phyloP scores from a whole-genome alignment of 306 rosid species.

The Ziziphus jujuba region DNA sequence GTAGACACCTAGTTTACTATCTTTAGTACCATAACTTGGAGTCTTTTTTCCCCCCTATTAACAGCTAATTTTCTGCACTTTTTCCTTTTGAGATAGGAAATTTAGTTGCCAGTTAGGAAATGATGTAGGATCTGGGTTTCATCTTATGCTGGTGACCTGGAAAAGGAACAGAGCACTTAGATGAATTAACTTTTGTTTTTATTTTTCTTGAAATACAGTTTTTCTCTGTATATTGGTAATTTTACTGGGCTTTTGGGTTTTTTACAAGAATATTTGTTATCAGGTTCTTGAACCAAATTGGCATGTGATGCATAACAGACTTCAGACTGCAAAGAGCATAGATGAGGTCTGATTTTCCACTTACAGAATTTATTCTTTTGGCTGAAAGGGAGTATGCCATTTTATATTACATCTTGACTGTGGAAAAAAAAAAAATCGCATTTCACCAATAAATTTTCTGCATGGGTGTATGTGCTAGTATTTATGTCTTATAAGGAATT shows the following conservation, averaged over 20 bases:
- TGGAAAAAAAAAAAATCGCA: not conserved
- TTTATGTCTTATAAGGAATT: conserved; percentile 31
- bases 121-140: not conserved
- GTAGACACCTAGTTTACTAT: too few relatives aligned
- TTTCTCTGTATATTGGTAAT: too few relatives aligned
- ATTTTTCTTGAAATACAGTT: too few relatives aligned
- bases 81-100: not conserved
- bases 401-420: not conserved
- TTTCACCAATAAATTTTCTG: not conserved
- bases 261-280: conserved; percentile 20
- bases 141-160: not conserved
- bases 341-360: conserved; percentile 63
- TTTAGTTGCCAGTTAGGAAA: too few relatives aligned
- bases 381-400: not conserved
- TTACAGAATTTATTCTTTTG: not conserved
- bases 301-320: conserved; percentile 85
- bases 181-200: too few relatives aligned
- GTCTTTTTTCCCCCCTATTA: not conserved
- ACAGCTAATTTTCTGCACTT: not conserved
- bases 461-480: not conserved
- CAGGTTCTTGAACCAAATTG: conserved; percentile 98
- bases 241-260: conserved; percentile 12
- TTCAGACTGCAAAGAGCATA: conserved; percentile 88
- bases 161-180: too few relatives aligned
- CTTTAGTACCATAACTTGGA: too few relatives aligned